Evolutionary conservation across 352 stramenopile species (phyloP).

Genomic region (Phytophthora kernoviae): DNA sequence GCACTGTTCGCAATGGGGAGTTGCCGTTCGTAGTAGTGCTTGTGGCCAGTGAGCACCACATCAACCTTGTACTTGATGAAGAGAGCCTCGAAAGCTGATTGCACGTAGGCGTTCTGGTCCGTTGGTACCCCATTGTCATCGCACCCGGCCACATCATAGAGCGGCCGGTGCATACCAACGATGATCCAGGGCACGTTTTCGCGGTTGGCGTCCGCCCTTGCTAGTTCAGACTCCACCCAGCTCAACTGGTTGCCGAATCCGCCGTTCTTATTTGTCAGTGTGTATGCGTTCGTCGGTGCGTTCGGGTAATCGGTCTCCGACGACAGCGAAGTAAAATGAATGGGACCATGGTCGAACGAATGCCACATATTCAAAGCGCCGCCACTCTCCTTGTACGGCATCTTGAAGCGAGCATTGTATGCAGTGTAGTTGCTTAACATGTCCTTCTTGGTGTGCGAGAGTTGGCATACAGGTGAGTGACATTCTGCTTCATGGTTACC

Average conservation of each 20-base stretch:
- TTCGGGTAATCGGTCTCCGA: conserved; percentile 61
- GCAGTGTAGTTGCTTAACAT: conserved; percentile 60
- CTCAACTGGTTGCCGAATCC: conserved; percentile 43
- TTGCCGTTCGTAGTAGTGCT: conserved; percentile 54
- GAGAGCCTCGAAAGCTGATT: conserved; percentile 50
- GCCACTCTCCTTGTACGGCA: conserved; percentile 38
- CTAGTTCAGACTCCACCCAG: conserved; percentile 50
- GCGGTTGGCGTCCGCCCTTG: conserved; percentile 40
- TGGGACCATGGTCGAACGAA: conserved; percentile 39
- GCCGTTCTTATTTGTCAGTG: conserved; percentile 34
- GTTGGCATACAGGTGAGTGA: conserved; percentile 32
- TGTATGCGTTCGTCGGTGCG: conserved; percentile 39
- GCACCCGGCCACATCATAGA: conserved; percentile 40
- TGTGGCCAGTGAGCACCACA: conserved; percentile 42
- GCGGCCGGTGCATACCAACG: conserved; percentile 49
- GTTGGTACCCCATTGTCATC: conserved; percentile 21
- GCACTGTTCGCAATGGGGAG: conserved; percentile 36
- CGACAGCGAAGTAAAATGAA: conserved; percentile 74
- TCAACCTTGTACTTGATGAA: conserved; percentile 64
- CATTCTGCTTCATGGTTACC: conserved; percentile 79
- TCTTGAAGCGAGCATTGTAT: conserved; percentile 40
- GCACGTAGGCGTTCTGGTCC: conserved; percentile 25
- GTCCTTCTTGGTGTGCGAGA: conserved; percentile 24
- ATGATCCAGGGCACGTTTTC: conserved; percentile 52
- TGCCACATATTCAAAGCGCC: conserved; percentile 47